Evolutionary conservation across 768 basidiomycete species (phyloP), one percentile per base, ranked within the genome.

Genomic region (Floccularia luteovirens): DNA sequence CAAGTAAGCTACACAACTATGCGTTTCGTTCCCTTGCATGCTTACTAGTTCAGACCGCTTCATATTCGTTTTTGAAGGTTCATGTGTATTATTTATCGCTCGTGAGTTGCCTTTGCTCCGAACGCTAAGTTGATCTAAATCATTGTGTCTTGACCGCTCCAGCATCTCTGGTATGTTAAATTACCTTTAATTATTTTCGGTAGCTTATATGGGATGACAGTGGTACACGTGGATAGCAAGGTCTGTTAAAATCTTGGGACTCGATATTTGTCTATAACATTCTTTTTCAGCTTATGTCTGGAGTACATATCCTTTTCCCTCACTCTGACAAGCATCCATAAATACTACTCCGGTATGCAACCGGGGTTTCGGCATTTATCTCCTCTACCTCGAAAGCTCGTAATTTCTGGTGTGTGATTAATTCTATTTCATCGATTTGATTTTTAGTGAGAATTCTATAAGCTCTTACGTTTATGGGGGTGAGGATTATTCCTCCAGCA

Each of bases 221-320:
- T 46, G 48, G 46, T 39, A 36, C 41, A 36, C 48, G 4, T 48
- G 48, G 46, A 24, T 45, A 20, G 43, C 44, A 20, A 46, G 48
- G 39, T 41, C 22, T 3, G 28, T 43, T 14, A 6, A 4, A 16
- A 14, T n/a, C 21, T 31, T 30, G 8, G 19, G 12, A 31, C 17
- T 33, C 30, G 2, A 5, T n/a, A 8, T 17, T 13, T 10, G 16
- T 30, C 25, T 21, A 8, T 24, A 34, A 24, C 38, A 22, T 24
- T 3, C 2, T 32, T 14, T 14, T n/a, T 24, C 23, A 52, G 50
- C 28, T 31, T 52, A 20, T 25, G 25, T 4, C 28, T 52, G 17
- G 51, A 52, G 35, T 49, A 36, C n/a, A 31, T 42, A 12, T 43
- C 38, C 17, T 49, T 52, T 41, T 37, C 13, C 11, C 43, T 52